A percentile compares a stretch with the other conserved stretches of the same genome.
Conservation (phyloP, 2,329 filamentous ascomycete species). For the Diaporthe ilicicola region DNA sequence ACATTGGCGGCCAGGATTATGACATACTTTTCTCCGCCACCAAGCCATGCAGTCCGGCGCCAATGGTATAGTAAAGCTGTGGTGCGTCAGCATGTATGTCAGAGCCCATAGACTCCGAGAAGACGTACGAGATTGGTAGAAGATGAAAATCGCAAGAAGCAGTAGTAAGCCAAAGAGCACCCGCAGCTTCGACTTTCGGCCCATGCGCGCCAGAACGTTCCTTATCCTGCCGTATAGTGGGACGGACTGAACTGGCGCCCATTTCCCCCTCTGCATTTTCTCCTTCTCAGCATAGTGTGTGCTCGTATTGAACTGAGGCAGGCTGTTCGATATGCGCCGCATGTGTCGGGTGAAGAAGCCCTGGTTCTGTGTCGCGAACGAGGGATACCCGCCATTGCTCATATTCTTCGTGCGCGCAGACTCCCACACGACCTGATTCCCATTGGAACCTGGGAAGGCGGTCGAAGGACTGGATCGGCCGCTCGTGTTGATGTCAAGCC, state of each 20-base stretch:
- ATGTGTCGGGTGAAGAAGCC: conserved; percentile 90
- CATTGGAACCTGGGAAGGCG: conserved; percentile 59
- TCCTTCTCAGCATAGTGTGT: conserved; percentile 78
- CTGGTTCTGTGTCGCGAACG: conserved; percentile 81
- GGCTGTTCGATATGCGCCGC: conserved; percentile 78
- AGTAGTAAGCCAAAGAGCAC: conserved; percentile 67
- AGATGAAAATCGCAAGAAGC: conserved; percentile 68
- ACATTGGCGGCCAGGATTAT: conserved; percentile 93
- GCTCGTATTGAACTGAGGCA: conserved; percentile 74
- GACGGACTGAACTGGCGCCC: conserved; percentile 53
- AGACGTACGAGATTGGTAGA: conserved; percentile 76
- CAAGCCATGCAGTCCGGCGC: conserved; percentile 76
- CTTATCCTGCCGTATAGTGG: conserved; percentile 58
- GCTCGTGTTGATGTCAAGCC: conserved; percentile 74
- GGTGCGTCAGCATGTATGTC: conserved; percentile 37
- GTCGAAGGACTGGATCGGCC: conserved; percentile 73
- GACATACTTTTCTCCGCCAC: conserved; percentile 90
- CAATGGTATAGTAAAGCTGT: conserved; percentile 68
- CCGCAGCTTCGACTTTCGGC: conserved; percentile 72
- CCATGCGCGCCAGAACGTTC: conserved; percentile 58
- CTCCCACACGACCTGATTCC: conserved; percentile 77
- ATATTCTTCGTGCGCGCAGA: conserved; percentile 81
- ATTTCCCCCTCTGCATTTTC: conserved; percentile 70
- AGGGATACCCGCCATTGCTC: conserved; percentile 74
- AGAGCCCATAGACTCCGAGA: conserved; percentile 15